Conservation (phyloP, 2,329 filamentous ascomycete genomes). For the Pyrenochaeta sp. region DNA sequence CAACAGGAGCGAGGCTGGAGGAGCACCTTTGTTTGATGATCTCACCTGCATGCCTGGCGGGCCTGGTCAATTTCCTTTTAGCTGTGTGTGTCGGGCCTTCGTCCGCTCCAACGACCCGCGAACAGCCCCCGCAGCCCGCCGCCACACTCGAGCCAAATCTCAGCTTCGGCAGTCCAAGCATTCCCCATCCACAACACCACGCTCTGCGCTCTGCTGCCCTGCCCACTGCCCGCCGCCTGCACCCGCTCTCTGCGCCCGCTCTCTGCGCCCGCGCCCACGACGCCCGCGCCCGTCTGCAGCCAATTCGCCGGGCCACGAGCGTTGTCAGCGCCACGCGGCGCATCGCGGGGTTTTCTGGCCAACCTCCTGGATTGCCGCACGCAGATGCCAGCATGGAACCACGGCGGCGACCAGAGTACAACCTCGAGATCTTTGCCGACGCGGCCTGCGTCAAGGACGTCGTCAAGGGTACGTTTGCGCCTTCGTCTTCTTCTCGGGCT, state of each 20-base stretch:
- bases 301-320: conserved; percentile 15
- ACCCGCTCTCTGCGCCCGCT: not conserved
- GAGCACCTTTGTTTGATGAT: conserved; percentile 20
- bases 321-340: conserved; percentile 18
- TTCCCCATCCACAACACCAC: conserved; percentile 8
- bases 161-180: conserved; percentile 11
- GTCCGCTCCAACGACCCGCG: conserved; percentile 21
- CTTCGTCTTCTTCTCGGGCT: conserved; percentile 8
- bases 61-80: conserved; percentile 13
- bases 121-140: too few species aligned
- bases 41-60: conserved; percentile 21
- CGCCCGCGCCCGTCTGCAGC: conserved; percentile 1
- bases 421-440: conserved; percentile 92
- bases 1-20: conserved; percentile 6
- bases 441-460: conserved; percentile 89
- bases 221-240: conserved; percentile 1
- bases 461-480: conserved; percentile 75
- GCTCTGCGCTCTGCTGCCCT: too few species aligned
- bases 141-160: conserved; percentile 15
- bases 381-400: conserved; percentile 63
- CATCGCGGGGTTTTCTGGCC: conserved; percentile 14
- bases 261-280: not conserved
- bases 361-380: conserved; percentile 14
- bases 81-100: conserved; percentile 14
- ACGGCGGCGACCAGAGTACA: conserved; percentile 81